Base-by-base conservation (phyloP, 2,329 filamentous ascomycete species). In the Ceratocystis lukuohia region DNA sequence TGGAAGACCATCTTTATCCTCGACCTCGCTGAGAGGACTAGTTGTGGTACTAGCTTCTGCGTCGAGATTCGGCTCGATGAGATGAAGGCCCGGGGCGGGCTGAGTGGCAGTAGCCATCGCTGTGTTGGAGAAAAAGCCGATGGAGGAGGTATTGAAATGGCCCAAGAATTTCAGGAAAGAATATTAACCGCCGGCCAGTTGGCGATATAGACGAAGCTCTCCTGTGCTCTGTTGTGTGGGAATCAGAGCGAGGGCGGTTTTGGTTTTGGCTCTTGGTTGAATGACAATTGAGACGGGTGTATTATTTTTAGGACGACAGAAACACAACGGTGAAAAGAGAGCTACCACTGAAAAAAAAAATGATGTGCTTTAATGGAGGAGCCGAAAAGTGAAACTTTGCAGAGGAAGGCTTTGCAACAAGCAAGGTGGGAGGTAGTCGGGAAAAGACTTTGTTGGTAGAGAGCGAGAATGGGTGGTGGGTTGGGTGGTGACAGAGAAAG, bases 21-120 rank as follows among this genome's bases (percentile, higher is more conserved):
- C 91, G 66, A 96, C 89, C 72, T 96, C 93, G 77, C 91, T 96
- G 71, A 97, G 81, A 72, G 91, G 94, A 76, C 93, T 97, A 48
- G 92, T 96, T 65, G 88, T 81, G 74, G 85, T 86, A 74, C 88
- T 89, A 72, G 86, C 85, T 71, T 83, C 82, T 69, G 78, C 77
- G 71, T 82, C 82, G 69, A 77, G 76, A 62, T 75, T 72, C 68
- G 78, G 75, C 69, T 77, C 76, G 68, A 73, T 73, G 63, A 81
- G 79, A 69, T 80, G 78, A 71, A 79, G 78, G 70, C 79, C 79
- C 71, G 77, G 76, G 71, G 78, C 76, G 73, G 78, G 76, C 71
- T 80, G 76, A 71, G 78, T 78, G 72, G 79, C 79, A 70, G 80
- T 79, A 71, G 81, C 80, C 82, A 85, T 85, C 64, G 70, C 70